A percentile compares a stretch with the other conserved stretches of the same genome.
These are phyloP conservation scores for Ogataea paradorogensis DNA, from an alignment of 805 yeast species.

Conservation along the genomic window DNA sequence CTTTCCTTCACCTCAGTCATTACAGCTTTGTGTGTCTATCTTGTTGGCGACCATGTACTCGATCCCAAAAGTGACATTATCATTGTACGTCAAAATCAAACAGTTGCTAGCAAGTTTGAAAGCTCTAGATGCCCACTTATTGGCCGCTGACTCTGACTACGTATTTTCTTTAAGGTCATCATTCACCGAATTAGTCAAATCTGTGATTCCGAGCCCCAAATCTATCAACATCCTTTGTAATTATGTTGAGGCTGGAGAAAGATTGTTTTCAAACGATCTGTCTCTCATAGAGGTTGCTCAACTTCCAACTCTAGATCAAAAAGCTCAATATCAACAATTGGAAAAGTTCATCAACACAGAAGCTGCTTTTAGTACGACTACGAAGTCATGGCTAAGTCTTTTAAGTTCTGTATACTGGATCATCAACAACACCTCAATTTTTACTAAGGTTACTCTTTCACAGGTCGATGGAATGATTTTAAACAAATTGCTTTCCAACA, in stretches of 20 bases:
- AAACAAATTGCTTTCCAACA: constrained; percentile 21
- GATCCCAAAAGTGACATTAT: constrained; percentile 25
- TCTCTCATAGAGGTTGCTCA: constrained; percentile 25
- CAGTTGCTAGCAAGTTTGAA: constrained; percentile 24
- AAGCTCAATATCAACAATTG: constrained; percentile 26
- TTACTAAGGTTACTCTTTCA: constrained; percentile 21
- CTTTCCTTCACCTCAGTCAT: not conserved
- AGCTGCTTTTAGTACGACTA: constrained; percentile 13
- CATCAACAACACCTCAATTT: constrained; percentile 24
- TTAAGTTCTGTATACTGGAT: constrained; percentile 31
- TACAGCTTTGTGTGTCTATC: constrained; percentile 17
- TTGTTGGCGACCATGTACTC: constrained; percentile 24
- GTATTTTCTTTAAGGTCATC: not conserved
- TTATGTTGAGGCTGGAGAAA: constrained; percentile 29
- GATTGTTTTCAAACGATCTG: constrained; percentile 27
- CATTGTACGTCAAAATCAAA: constrained; percentile 25
- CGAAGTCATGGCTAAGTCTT: constrained; percentile 25
- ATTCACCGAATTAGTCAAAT: constrained; percentile 4
- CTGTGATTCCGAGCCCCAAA: constrained; percentile 15
- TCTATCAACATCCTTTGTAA: constrained; percentile 17
- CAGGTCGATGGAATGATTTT: constrained; percentile 25
- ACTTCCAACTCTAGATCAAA: constrained; percentile 17
- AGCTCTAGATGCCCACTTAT: constrained; percentile 6
- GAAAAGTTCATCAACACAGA: constrained; percentile 28
- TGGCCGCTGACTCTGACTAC: constrained; percentile 2